These are phyloP conservation scores for Cardamine resedifolia DNA, from an alignment of 345 rosid genomes.

Conservation along the genomic window DNA sequence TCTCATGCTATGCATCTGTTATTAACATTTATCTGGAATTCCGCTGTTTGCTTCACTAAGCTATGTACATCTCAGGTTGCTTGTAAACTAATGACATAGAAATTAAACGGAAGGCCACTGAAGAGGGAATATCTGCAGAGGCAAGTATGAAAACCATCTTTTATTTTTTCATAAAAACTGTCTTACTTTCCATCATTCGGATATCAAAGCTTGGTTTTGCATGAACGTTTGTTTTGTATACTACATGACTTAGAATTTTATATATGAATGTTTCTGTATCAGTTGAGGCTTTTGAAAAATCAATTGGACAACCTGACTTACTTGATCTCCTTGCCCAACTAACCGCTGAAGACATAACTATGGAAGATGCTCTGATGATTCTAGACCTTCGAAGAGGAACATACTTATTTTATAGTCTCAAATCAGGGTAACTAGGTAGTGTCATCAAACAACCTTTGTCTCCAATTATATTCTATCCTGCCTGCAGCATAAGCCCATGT, in stretches of 20 bases:
- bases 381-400: constrained; percentile 86
- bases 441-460: constrained; percentile 20
- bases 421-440: constrained; percentile 17
- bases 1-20: no score
- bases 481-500: constrained; percentile 92
- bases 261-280: no score
- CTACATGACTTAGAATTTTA: no score
- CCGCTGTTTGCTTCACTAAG: no score
- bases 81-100: constrained; percentile 88
- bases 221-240: no score
- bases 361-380: constrained; percentile 79
- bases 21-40: no score
- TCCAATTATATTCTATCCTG: constrained; percentile 14
- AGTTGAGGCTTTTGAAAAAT: no score
- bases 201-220: no score
- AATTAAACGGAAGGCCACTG: constrained; percentile 77
- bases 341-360: constrained; percentile 54
- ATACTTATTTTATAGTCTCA: constrained; percentile 33
- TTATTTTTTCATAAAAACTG: not conserved
- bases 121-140: constrained; percentile 87
- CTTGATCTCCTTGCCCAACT: constrained; percentile 88
- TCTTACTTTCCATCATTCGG: no score
- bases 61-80: constrained; percentile 60
- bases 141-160: constrained; percentile 53
- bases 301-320: constrained; percentile 75